These are phyloP conservation scores for Bidens hawaiensis DNA, from an alignment of 140 eudicot species.

Conservation along the genomic window DNA sequence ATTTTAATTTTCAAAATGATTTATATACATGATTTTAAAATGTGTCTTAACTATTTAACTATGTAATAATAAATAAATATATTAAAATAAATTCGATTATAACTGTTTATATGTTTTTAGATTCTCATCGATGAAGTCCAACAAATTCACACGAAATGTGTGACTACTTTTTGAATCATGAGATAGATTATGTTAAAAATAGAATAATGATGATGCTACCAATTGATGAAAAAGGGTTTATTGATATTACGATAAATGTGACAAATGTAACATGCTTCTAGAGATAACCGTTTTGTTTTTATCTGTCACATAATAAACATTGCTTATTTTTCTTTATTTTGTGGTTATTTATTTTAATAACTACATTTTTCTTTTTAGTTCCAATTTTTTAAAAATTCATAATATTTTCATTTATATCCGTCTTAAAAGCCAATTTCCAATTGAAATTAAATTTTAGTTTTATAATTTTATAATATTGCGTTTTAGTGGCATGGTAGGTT, in stretches of 20 bases:
- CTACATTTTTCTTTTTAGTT: too few species aligned
- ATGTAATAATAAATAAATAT: background rate
- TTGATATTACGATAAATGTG: slow-evolving; percentile 8
- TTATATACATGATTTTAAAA: background rate
- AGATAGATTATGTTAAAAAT: background rate
- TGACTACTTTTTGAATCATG: slow-evolving; percentile 13
- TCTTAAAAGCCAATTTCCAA: too few species aligned
- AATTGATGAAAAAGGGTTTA: background rate
- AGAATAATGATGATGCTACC: background rate
- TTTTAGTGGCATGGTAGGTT: too few species aligned
- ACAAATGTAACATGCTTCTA: slow-evolving; percentile 3
- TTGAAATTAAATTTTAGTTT: too few species aligned
- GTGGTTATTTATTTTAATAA: too few species aligned
- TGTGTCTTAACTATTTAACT: background rate
- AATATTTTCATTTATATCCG: too few species aligned
- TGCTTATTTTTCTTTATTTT: background rate
- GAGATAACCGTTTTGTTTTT: background rate
- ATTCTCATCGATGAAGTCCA: slow-evolving; percentile 5
- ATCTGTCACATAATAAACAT: slow-evolving; percentile 16
- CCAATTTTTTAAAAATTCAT: too few species aligned
- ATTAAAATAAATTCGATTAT: background rate
- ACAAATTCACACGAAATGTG: slow-evolving; percentile 14
- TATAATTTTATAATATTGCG: too few species aligned
- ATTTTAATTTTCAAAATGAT: background rate
- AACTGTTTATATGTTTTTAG: background rate